Percentiles rank a stretch among this genome's conserved stretches.
Evolutionary conservation across 2,329 filamentous ascomycete genomes (phyloP).

Genomic region (Trichoderma harzianum): DNA sequence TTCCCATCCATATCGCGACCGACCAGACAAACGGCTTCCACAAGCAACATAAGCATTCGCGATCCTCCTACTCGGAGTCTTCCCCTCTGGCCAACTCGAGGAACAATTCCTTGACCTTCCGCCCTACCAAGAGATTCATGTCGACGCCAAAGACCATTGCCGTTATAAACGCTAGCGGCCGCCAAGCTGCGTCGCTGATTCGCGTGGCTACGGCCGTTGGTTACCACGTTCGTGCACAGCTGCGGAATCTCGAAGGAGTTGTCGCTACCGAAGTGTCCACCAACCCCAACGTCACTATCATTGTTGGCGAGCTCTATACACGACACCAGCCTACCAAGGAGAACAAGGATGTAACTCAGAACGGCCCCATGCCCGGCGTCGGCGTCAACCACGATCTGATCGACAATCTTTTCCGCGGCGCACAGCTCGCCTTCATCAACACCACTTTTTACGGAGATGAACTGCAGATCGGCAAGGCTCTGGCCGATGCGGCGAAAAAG

Average conservation of each 20-base stretch:
- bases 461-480: constrained; percentile 78
- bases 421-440: constrained; percentile 93
- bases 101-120: constrained; percentile 60
- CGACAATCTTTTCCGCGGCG: constrained; percentile 73
- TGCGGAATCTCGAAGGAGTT: constrained; percentile 81
- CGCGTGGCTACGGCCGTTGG: constrained; percentile 91
- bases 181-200: constrained; percentile 92
- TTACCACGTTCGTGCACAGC: constrained; percentile 87
- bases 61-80: constrained; percentile 60
- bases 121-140: constrained; percentile 57
- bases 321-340: constrained; percentile 49
- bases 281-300: constrained; percentile 70
- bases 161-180: constrained; percentile 92
- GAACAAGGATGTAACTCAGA: constrained; percentile 64
- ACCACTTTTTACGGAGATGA: constrained; percentile 97
- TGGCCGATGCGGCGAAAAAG: constrained; percentile 85
- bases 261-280: constrained; percentile 81
- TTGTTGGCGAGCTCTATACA: constrained; percentile 63
- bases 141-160: constrained; percentile 75
- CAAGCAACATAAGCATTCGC: constrained; percentile 57
- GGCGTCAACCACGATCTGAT: constrained; percentile 72
- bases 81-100: constrained; percentile 53
- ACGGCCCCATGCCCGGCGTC: constrained; percentile 58
- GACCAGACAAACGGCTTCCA: constrained; percentile 35
- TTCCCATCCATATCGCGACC: constrained; percentile 37